Base-by-base conservation (phyloP, 1,284 basidiomycete genomes). In the Taiwanofungus camphoratus region DNA sequence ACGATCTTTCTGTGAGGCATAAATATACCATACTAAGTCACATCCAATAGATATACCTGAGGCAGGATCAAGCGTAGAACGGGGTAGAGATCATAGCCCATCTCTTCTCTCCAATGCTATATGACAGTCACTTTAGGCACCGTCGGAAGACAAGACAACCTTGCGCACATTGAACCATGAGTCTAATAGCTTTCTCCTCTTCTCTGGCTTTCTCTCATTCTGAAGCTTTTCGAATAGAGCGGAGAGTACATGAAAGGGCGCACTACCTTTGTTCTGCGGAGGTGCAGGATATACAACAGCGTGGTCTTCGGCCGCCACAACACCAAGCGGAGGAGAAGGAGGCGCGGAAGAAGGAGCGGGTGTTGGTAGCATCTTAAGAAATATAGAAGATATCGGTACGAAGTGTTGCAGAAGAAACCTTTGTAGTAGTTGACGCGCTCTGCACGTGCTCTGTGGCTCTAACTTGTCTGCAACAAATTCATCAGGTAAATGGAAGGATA, bases 51-150 rank as follows among this genome's bases (percentile, higher is more conserved):
- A 58, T 68, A 38, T 66, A 75, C 85, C 74, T 88, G 85, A 3
- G 87, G 87, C 32, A 90, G 65, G 46, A 90, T 71, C 20, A 90
- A 67, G 20, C 87, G 76, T 33, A 90, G 62, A 13, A 86, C 84
- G 18, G 87, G 86, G 56, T 82, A 89, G 16, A 90, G 58, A 56
- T 89, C 82, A 52, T 73, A 65, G 1, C 87, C 87, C 39, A 83
- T 78, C 58, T 86, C 76, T 44, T 78, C 66, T 53, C 87, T 73
- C 87, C 87, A 90, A 54, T 81, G 81, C 87, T 90, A 37, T 15
- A 42, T 33, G 16, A 37, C 13, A 18, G 36, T 22, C 20, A 27
- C 8, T 26, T 29, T 35, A 48, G 30, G 12, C 16, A 8, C 20
- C 5, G 16, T 7, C 7, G 3, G 9, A 5, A 34, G 37, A 24